Evolutionary conservation across 305 asterid species (phyloP).

Genomic region (Fraxinus platypoda): DNA sequence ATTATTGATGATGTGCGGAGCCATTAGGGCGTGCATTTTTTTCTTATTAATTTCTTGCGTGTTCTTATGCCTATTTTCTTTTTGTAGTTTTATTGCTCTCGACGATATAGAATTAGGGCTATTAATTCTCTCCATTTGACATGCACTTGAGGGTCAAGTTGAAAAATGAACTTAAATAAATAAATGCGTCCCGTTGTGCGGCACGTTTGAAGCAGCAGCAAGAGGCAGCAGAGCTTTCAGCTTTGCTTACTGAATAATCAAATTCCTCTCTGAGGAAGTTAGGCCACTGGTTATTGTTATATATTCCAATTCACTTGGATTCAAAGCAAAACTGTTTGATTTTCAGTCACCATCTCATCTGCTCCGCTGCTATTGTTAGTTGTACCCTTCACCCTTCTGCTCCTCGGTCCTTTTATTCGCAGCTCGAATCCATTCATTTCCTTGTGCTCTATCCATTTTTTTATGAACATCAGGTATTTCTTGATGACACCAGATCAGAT

Average conservation of each 20-base stretch:
- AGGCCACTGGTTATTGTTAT: constrained; percentile 61
- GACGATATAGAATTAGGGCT: too few relatives aligned
- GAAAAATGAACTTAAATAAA: background rate
- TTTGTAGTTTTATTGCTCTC: background rate
- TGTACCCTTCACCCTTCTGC: constrained; percentile 35
- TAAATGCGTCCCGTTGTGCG: background rate
- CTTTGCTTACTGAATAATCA: constrained; percentile 63
- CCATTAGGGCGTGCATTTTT: too few relatives aligned
- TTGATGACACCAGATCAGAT: constrained; percentile 54
- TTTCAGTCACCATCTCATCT: constrained; percentile 86
- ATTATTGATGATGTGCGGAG: too few relatives aligned
- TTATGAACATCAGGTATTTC: constrained; percentile 52
- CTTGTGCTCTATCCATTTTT: constrained; percentile 2
- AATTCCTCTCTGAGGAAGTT: constrained; percentile 36
- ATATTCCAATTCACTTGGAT: constrained; percentile 50
- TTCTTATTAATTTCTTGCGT: too few relatives aligned
- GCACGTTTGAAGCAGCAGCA: constrained; percentile 24
- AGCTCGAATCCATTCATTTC: background rate
- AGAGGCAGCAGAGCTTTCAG: constrained; percentile 29
- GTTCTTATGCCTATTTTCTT: too few relatives aligned
- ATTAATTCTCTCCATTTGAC: background rate
- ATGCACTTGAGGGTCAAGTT: background rate
- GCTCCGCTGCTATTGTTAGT: constrained; percentile 32
- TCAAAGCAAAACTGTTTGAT: constrained; percentile 74
- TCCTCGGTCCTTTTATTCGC: constrained; percentile 32